Evolutionary conservation across 345 rosid species (phyloP), one percentile per base, ranked within the genome.

Genomic region (Rhodamnia rubescens): DNA sequence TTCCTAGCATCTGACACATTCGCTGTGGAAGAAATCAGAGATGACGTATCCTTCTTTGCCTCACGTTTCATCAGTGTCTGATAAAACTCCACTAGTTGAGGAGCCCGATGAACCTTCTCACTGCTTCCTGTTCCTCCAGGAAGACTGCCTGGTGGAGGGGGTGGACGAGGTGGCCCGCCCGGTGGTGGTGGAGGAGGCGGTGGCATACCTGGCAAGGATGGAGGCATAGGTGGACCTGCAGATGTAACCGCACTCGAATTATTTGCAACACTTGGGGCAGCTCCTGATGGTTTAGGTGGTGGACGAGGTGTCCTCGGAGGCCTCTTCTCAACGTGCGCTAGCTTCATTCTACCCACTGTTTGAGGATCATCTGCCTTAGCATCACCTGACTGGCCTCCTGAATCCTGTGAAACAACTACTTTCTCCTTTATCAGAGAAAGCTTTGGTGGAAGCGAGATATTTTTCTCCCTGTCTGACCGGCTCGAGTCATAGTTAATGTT

Each of bases 1-100:
- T 89, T 96, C 93, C 98, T 91, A 86, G 98, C 98, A 91, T 91
- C 93, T 51, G 95, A 87, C 69, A 90, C 88, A 85, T 93, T 95
- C 57, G 96, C 91, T 87, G 96, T 85, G 69, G 98, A 86, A 90
- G 96, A 91, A 89, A 90, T 85, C 88, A 97, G 88, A 86, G 94
- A 91, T 58, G 95, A 61, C 74, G 95, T 85, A 57, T 97, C 98
- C 93, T 94, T 97, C 94, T 95, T 95, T 32, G 98, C 90, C 88
- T 95, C 99, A 29, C 99, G 99, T 90, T 95, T 97, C 99, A 97
- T 97, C 94, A 97, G 88, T 51, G 95, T 54, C 84, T 97, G 99
- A 91, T 97, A 97, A 91, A 95, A 96, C 90, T 97, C 98, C 85
- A 97, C 99, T 13, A 97, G 89, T 90, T 96, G 99, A 54, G 98